These are phyloP conservation scores for Agapanthus africanus DNA, from an alignment of 106 monocot species.

Conservation along the genomic window DNA sequence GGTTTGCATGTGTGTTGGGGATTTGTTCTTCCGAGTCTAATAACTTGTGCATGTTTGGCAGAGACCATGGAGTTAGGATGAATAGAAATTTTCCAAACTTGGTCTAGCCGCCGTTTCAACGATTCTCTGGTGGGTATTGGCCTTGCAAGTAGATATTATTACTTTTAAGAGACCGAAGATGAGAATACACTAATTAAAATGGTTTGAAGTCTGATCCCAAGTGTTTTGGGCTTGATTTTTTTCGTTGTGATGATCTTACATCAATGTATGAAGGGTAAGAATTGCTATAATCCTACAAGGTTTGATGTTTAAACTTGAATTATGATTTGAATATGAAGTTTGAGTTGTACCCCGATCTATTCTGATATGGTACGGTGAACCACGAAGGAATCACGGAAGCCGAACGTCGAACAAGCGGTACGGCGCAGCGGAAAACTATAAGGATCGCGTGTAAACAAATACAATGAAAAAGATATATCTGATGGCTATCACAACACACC, in stretches of 20 bases:
- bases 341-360: neutral
- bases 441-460: too few species aligned
- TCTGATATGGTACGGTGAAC: too few species aligned
- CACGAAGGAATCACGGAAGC: too few species aligned
- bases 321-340: neutral
- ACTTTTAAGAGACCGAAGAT: neutral
- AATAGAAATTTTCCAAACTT: neutral
- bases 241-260: too few species aligned
- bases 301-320: neutral
- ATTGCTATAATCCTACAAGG: neutral
- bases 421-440: too few species aligned
- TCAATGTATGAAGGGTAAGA: too few species aligned
- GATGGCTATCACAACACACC: too few species aligned
- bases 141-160: neutral
- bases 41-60: neutral
- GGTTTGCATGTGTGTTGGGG: neutral
- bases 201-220: neutral
- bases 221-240: neutral
- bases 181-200: neutral
- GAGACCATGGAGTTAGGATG: neutral
- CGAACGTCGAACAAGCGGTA: too few species aligned
- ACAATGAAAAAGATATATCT: too few species aligned
- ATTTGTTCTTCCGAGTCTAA: neutral
- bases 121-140: too few species aligned
- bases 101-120: too few species aligned